Evolutionary conservation across 2,329 filamentous ascomycete species (phyloP).

Genomic region (Trichoderma guizhouense): DNA sequence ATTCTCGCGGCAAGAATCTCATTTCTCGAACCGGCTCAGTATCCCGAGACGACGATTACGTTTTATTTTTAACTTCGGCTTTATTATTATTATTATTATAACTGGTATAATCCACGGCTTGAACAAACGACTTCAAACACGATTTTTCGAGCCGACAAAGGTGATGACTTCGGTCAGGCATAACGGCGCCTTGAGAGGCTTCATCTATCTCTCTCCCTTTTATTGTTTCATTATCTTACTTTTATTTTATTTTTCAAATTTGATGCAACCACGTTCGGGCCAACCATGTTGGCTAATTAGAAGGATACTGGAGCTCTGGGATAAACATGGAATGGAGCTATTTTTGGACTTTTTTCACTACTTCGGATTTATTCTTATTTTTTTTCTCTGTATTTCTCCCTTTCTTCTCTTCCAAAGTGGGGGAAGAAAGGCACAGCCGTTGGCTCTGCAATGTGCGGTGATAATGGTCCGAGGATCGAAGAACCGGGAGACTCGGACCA

Average conservation of each 20-base stretch:
- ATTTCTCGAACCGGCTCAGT: background rate
- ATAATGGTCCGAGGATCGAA: background rate
- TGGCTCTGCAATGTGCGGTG: background rate
- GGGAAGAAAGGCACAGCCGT: background rate
- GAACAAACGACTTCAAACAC: background rate
- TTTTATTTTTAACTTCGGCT: background rate
- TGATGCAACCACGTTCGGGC: background rate
- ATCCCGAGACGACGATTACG: background rate
- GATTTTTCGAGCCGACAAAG: background rate
- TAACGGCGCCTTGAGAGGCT: background rate
- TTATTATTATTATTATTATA: background rate
- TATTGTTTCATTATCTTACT: background rate
- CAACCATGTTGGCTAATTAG: background rate
- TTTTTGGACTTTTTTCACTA: background rate
- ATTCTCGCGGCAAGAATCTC: background rate
- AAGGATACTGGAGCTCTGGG: slow-evolving; percentile 12
- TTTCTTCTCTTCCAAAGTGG: background rate
- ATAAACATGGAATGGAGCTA: slow-evolving; percentile 13
- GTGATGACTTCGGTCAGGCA: background rate
- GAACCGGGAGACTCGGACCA: slow-evolving; percentile 8
- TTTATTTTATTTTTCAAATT: background rate
- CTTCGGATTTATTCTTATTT: background rate
- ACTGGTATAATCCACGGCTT: background rate
- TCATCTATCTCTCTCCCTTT: background rate
- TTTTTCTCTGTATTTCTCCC: background rate